Evolutionary conservation across 495 filamentous ascomycete species (phyloP).

Genomic region (Penicillium samsonianum): DNA sequence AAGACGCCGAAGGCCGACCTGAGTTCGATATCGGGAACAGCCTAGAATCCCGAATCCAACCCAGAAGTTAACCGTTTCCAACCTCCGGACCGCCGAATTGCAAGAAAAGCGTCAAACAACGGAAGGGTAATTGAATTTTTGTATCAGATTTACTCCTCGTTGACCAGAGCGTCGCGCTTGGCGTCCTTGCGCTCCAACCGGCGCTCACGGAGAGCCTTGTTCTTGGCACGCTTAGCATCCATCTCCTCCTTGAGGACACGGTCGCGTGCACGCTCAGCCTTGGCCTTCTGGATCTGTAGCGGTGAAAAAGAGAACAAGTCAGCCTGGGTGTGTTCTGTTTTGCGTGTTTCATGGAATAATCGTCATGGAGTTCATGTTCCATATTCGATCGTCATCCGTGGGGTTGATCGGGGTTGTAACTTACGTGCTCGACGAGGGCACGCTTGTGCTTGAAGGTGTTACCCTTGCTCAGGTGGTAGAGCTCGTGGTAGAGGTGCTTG

Average conservation of each 20-base stretch:
- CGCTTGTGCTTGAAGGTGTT: conserved; percentile 99
- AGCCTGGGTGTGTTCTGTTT: conserved; percentile 19
- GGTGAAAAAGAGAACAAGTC: conserved; percentile 28
- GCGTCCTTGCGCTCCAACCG: conserved; percentile 81
- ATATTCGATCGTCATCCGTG: conserved; percentile 5
- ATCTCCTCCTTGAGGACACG: conserved; percentile 95
- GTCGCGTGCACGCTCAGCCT: conserved; percentile 98
- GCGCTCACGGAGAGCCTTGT: conserved; percentile 98
- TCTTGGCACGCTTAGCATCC: conserved; percentile 99
- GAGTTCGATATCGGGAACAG: conserved; percentile 25
- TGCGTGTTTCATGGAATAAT: not conserved
- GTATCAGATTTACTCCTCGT: conserved; percentile 61
- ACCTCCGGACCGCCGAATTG: conserved; percentile 46
- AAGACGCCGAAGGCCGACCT: conserved; percentile 35
- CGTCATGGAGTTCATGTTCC: conserved; percentile 4
- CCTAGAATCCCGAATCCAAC: conserved; percentile 28
- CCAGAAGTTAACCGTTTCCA: conserved; percentile 34
- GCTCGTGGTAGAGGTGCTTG: conserved; percentile 99
- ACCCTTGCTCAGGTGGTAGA: conserved; percentile 99
- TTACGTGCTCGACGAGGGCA: conserved; percentile 97
- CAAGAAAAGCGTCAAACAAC: conserved; percentile 40
- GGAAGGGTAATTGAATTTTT: conserved; percentile 30
- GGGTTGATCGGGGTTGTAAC: conserved; percentile 42
- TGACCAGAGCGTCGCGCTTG: conserved; percentile 84
- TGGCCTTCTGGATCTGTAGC: conserved; percentile 95